phyloP scores from a whole-genome alignment of 2,329 filamentous ascomycete species.

The Ophiosphaerella korrae region DNA sequence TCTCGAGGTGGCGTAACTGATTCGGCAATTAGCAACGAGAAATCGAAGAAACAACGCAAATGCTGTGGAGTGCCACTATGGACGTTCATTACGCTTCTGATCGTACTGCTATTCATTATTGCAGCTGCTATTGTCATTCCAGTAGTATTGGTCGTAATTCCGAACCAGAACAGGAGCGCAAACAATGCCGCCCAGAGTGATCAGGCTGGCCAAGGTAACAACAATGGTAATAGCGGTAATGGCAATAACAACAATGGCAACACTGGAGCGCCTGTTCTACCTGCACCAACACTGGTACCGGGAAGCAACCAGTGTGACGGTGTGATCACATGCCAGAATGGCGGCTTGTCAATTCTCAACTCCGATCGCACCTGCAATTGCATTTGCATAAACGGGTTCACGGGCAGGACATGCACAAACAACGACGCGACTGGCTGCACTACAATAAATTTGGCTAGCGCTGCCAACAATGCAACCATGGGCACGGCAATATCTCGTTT shows the following conservation, averaged over 20 bases:
- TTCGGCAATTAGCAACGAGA: conserved; percentile 27
- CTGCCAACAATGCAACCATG: conserved; percentile 68
- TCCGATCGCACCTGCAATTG: conserved; percentile 74
- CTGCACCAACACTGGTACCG: conserved; percentile 25
- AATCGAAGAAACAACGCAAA: conserved; percentile 57
- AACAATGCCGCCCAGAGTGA: not conserved
- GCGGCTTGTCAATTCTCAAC: conserved; percentile 74
- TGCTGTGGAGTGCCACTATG: conserved; percentile 87
- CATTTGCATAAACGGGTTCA: conserved; percentile 88
- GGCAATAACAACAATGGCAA: conserved; percentile 22
- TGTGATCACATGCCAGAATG: conserved; percentile 73
- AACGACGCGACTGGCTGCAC: conserved; percentile 61
- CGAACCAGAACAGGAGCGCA: conserved; percentile 50
- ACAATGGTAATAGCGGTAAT: conserved; percentile 7
- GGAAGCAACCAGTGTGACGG: conserved; percentile 58
- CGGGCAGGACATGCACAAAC: conserved; percentile 63
- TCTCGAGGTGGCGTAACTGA: conserved; percentile 18
- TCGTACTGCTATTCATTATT: conserved; percentile 73
- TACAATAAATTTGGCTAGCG: conserved; percentile 52
- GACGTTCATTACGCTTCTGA: conserved; percentile 69
- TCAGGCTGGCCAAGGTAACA: conserved; percentile 31
- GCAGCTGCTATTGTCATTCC: conserved; percentile 84
- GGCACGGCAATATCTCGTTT: conserved; percentile 79
- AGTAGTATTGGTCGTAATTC: conserved; percentile 65
- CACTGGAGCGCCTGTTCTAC: conserved; percentile 17